Evolutionary conservation across 441 rosid genomes (phyloP), one percentile per base, ranked within the genome.

Genomic region (Adansonia grandidieri): DNA sequence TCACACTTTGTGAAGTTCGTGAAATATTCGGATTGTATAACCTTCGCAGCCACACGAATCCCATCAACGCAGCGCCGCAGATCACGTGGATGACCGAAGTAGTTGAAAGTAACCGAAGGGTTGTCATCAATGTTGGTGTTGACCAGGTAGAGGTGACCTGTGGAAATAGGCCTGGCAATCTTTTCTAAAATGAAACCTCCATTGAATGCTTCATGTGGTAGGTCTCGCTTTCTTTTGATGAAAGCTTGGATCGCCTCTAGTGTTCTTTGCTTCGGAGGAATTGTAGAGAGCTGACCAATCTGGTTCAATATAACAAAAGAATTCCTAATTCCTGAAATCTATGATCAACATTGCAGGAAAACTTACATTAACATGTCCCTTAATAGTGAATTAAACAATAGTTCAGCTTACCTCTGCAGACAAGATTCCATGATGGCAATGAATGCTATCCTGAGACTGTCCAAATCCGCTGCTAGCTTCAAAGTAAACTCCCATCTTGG

Each of bases 401-500:
- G 66, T 28, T 61, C n/a, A 61, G n/a, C 22, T 24, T 40, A 96
- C 98, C 97, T 96, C 95, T 1, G 91, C 90, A 2, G 97, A 96
- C 86, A 89, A 60, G 53, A 96, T 85, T 61, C 98, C 98, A 74
- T 90, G 97, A 78, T 91, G 89, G 80, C 96, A 91, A n/a, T 60
- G 90, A 79, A 96, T 92, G 82, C 97, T 94, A 73, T 91, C 91
- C 9, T 56, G 61, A 0, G 97, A 90, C 78, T 94, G 92, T 0
- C 99, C 97, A 80, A 88, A 96, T 64, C 98, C 99, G 70, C 97
- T 88, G 86, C 99, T 96, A 47, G 93, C 91, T 88, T 96, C 99
- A 81, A 96, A 87, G 78, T 91, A 96, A 56, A 94, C 97, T 63
- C 98, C 99, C 72, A 80, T 66, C 85, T 90, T 91, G 32, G 99